phyloP scores from a whole-genome alignment of 208 protist species.

The Leptomonas pyrrhocoris region DNA sequence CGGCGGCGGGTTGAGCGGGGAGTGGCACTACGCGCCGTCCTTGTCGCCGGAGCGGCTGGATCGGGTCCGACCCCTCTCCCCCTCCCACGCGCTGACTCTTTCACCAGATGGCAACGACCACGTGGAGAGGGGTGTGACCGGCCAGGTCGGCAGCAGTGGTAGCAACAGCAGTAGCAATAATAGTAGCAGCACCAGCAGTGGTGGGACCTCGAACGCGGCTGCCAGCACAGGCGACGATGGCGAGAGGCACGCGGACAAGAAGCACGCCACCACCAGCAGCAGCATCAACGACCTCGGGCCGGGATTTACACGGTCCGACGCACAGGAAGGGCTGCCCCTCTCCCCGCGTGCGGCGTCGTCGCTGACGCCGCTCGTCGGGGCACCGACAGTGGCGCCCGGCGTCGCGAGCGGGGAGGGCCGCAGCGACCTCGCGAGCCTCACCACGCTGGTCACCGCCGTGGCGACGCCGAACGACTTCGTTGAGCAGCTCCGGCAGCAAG shows the following conservation, averaged over 20 bases:
- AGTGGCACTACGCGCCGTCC: background rate
- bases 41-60: background rate
- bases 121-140: too few relatives aligned
- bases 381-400: constrained; percentile 10
- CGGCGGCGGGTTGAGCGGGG: background rate
- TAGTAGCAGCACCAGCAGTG: constrained; percentile 3
- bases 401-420: background rate
- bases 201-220: too few relatives aligned
- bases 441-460: constrained; percentile 21
- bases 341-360: constrained; percentile 8
- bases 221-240: background rate
- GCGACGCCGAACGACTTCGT: constrained; percentile 26
- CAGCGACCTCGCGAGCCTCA: constrained; percentile 21
- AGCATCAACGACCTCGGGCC: constrained; percentile 15
- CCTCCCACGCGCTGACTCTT: background rate
- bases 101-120: too few relatives aligned
- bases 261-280: too few relatives aligned
- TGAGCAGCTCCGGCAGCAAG: constrained; percentile 27
- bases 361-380: constrained; percentile 8
- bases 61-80: background rate
- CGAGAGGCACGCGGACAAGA: constrained; percentile 17
- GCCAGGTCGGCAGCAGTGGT: background rate
- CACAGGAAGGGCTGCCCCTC: constrained; percentile 16
- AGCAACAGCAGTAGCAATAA: background rate
- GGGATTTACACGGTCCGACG: constrained; percentile 10